Evolutionary conservation across 2,329 filamentous ascomycete species (phyloP).

Genomic region (Fusarium torreyae): DNA sequence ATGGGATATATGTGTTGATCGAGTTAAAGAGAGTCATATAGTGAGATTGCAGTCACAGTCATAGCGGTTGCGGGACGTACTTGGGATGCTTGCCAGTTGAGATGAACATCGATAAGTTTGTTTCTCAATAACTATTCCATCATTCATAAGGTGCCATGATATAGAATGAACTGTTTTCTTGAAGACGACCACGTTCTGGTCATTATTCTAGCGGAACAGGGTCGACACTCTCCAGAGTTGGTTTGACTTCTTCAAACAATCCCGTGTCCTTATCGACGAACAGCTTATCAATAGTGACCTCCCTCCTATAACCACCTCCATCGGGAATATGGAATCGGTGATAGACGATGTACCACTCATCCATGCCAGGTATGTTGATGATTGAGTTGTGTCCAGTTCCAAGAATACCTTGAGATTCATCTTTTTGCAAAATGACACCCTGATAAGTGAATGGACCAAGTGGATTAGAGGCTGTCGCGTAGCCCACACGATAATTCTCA

Average conservation of each 20-base stretch:
- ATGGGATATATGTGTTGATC: too few relatives aligned
- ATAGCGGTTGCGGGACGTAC: too few relatives aligned
- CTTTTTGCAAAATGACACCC: constrained; percentile 61
- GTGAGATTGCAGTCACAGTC: too few relatives aligned
- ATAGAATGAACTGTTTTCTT: too few relatives aligned
- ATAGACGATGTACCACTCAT: constrained; percentile 66
- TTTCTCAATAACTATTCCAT: too few relatives aligned
- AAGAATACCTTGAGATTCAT: constrained; percentile 59
- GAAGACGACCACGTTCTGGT: too few relatives aligned
- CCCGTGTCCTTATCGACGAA: constrained; percentile 57
- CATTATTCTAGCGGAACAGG: too few relatives aligned
- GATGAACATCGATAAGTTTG: too few relatives aligned
- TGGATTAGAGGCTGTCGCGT: constrained; percentile 58
- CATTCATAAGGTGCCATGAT: too few relatives aligned
- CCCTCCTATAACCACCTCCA: constrained; percentile 61
- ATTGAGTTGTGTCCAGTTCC: constrained; percentile 63
- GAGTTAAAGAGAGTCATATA: too few relatives aligned
- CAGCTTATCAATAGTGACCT: constrained; percentile 61
- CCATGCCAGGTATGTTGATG: constrained; percentile 62
- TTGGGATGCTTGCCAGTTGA: too few relatives aligned
- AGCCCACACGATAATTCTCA: constrained; percentile 63
- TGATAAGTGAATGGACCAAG: constrained; percentile 62
- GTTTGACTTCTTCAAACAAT: constrained; percentile 55
- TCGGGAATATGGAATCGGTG: constrained; percentile 63
- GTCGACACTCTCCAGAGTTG: constrained; percentile 41